Evolutionary conservation across 1,284 basidiomycete species (phyloP).

Genomic region (Coniferiporia sulphurascens): DNA sequence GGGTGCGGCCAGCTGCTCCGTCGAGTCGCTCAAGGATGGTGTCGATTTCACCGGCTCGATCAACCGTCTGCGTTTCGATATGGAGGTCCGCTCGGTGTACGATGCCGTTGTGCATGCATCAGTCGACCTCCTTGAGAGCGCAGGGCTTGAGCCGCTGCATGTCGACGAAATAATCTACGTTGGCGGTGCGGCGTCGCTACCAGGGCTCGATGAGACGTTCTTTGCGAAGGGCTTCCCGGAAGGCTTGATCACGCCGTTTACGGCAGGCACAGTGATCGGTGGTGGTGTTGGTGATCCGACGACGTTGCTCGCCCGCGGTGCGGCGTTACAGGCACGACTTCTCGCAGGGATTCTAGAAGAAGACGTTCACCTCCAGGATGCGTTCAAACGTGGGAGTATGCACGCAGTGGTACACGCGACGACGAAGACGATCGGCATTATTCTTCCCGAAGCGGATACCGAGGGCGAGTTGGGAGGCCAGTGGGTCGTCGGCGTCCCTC

Average conservation of each 20-base stretch:
- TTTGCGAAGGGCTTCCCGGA: conserved; percentile 64
- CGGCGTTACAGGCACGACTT: conserved; percentile 81
- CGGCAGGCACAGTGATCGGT: conserved; percentile 58
- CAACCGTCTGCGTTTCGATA: conserved; percentile 92
- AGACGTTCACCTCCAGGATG: conserved; percentile 46
- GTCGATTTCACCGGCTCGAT: conserved; percentile 90
- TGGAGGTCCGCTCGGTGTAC: conserved; percentile 78
- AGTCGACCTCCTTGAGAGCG: conserved; percentile 54
- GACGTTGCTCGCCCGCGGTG: conserved; percentile 85
- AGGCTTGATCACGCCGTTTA: conserved; percentile 59
- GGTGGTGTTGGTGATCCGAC: conserved; percentile 80
- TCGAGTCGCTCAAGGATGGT: conserved; percentile 95
- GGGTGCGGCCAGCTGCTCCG: conserved; percentile 84
- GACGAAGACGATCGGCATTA: conserved; percentile 70
- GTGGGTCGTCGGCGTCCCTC: conserved; percentile 63
- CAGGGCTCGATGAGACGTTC: conserved; percentile 79
- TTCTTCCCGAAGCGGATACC: conserved; percentile 61
- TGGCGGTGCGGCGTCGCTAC: conserved; percentile 83
- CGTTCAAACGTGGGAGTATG: conserved; percentile 47
- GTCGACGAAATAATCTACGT: conserved; percentile 92
- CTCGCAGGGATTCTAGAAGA: conserved; percentile 46
- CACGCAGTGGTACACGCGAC: conserved; percentile 49
- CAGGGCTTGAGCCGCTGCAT: conserved; percentile 69
- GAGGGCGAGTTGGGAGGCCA: conserved; percentile 49
- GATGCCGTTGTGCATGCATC: conserved; percentile 61